These are phyloP conservation scores for Plasmodium cynomolgi DNA, from an alignment of 169 alveolate genomes.

Conservation along the genomic window DNA sequence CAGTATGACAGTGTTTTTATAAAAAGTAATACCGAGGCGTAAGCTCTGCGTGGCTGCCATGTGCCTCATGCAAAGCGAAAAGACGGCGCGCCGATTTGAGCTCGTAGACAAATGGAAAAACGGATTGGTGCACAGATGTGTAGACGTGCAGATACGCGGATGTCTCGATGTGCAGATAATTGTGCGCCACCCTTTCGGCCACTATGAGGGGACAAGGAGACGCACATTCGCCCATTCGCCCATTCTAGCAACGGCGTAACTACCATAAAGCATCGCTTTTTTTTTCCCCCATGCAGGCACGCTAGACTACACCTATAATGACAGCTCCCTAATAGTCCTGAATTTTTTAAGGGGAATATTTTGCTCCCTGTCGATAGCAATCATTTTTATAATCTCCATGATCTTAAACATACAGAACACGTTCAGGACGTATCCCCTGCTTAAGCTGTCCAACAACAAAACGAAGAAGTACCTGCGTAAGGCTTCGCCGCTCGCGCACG, in stretches of 20 bases:
- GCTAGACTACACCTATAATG: slow-evolving; percentile 57
- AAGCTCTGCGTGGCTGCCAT: not conserved
- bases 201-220: not conserved
- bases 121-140: not conserved
- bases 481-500: not conserved
- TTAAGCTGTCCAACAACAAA: slow-evolving; percentile 31
- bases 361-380: slow-evolving; percentile 52
- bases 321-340: slow-evolving; percentile 42
- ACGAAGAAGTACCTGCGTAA: slow-evolving; percentile 64
- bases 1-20: slow-evolving; percentile 72
- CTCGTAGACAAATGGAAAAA: not conserved
- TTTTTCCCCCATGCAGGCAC: slow-evolving; percentile 15
- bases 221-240: not conserved
- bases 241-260: not conserved
- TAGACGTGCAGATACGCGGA: not conserved
- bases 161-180: not conserved
- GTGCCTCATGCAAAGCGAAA: not conserved
- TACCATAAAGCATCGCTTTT: not conserved
- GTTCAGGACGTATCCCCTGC: slow-evolving; percentile 49
- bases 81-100: not conserved
- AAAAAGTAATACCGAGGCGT: slow-evolving; percentile 33
- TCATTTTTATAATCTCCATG: slow-evolving; percentile 54
- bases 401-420: slow-evolving; percentile 54
- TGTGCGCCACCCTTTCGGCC: not conserved
- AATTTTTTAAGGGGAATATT: slow-evolving; percentile 65